Conservation (phyloP, 805 yeast genomes). For the Ascoidea asiatica region DNA sequence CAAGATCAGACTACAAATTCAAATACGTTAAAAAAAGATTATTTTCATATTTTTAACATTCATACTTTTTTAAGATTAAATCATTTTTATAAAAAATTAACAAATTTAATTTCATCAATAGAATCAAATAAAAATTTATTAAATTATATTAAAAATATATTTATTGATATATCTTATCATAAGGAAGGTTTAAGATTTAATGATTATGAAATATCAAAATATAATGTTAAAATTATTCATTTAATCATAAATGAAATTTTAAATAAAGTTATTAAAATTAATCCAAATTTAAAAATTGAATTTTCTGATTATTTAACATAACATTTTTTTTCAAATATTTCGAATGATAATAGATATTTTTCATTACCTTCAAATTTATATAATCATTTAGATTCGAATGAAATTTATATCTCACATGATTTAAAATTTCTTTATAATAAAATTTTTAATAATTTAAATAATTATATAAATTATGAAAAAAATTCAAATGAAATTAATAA, state of each 20-base stretch:
- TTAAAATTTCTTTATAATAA: background rate
- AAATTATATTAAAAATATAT: too few relatives aligned
- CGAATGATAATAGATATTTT: background rate
- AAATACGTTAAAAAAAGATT: too few relatives aligned
- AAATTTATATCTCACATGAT: too few relatives aligned
- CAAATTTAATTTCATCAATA: background rate
- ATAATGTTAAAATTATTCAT: too few relatives aligned
- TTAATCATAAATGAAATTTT: background rate
- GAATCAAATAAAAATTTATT: too few relatives aligned
- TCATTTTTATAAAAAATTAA: too few relatives aligned
- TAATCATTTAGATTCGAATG: background rate
- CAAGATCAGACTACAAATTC: background rate
- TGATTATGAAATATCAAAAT: too few relatives aligned
- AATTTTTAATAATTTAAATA: too few relatives aligned
- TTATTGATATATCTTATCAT: background rate
- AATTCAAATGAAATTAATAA: too few relatives aligned
- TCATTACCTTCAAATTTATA: background rate
- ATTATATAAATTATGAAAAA: too few relatives aligned
- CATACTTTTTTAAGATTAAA: background rate
- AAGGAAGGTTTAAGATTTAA: background rate
- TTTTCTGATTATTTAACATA: background rate
- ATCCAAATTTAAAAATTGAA: background rate
- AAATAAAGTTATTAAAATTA: too few relatives aligned
- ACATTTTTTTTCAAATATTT: background rate
- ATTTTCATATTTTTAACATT: too few relatives aligned